Base-by-base conservation (phyloP, 2,329 filamentous ascomycete species). In the Aotearoamyces nothofagi region DNA sequence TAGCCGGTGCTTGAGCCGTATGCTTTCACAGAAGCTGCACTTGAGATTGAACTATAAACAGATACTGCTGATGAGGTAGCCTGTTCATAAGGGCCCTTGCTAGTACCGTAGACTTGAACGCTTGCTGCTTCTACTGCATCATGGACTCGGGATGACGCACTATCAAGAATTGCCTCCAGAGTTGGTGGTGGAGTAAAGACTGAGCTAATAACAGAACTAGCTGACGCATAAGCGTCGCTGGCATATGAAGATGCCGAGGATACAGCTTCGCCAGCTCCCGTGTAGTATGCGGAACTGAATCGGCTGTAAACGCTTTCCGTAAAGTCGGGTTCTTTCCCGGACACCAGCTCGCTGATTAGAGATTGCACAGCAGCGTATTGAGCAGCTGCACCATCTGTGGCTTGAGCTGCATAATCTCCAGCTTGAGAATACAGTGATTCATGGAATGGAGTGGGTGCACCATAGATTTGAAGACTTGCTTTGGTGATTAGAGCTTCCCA, bases 231-330 rank as follows among this genome's bases (percentile, higher is more conserved):
- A 9, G 51, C 53, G 15, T 63, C 58, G 29, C 55, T 60, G 8
- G 62, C 61, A 27, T 63, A 61, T 33, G 62, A 69, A 7, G 57
- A 66, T 13, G 58, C 64, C 4, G 63, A 63, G 1, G 63, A 58
- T 5, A 45, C 39, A 3, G 49, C 49, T 9, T 45, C 31, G 32
- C 41, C 33, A 2, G 66, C 55, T 2, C 72, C 77, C 0, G 73
- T 80, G 14, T 71, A 69, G 44, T 87, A 90, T 1, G 72, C 78
- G 3, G 67, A 74, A 32, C 69, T 68, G 9, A 92, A 62, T 29
- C 78, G 69, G 29, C 60, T 70, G 53, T 83, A 71, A 3, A 87
- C 77, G 34, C 78, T 84, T 45, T 92, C 79, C 0, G 77, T 84
- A 43, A 83, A 92, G 9, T 74, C 71, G 1, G 80, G 75, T 47